These are phyloP conservation scores for Geum urbanum DNA, from an alignment of 306 rosid genomes.

Conservation along the genomic window DNA sequence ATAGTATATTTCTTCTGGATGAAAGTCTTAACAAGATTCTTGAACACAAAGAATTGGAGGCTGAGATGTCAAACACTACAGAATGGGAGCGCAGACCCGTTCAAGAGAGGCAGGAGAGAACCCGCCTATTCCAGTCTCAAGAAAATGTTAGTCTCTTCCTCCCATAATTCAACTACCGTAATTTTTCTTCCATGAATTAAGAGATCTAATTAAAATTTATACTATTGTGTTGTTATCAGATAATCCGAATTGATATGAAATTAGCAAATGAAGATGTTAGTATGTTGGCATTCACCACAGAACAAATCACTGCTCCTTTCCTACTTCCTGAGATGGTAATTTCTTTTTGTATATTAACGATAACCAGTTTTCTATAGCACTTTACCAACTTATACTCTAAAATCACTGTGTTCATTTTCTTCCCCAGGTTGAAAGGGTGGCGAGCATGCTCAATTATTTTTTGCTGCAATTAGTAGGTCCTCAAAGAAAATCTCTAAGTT, in stretches of 20 bases:
- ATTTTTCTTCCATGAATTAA: slow-evolving; percentile 17
- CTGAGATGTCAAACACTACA: slow-evolving; percentile 89
- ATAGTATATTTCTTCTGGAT: slow-evolving; percentile 94
- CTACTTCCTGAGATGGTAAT: slow-evolving; percentile 97
- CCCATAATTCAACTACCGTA: background rate
- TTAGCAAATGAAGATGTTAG: slow-evolving; percentile 97
- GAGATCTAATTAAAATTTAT: slow-evolving; percentile 26
- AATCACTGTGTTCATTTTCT: background rate
- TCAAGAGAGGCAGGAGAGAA: slow-evolving; percentile 98
- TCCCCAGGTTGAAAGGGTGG: slow-evolving; percentile 91
- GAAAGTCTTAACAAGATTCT: slow-evolving; percentile 98
- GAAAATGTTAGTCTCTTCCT: slow-evolving; percentile 70
- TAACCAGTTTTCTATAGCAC: background rate
- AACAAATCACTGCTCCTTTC: slow-evolving; percentile 93
- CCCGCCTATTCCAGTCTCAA: slow-evolving; percentile 86
- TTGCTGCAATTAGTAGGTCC: slow-evolving; percentile 96
- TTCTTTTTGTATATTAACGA: slow-evolving; percentile 11
- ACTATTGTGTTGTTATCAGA: slow-evolving; percentile 43
- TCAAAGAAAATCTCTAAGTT: slow-evolving; percentile 84
- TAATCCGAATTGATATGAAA: slow-evolving; percentile 92
- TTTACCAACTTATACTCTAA: background rate
- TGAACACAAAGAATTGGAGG: slow-evolving; percentile 91
- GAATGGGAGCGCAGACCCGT: slow-evolving; percentile 92
- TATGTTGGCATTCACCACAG: slow-evolving; percentile 88
- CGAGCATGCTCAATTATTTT: slow-evolving; percentile 99